Base-by-base conservation (phyloP, 164 flowering plant genomes). In the Stephania japonica region DNA sequence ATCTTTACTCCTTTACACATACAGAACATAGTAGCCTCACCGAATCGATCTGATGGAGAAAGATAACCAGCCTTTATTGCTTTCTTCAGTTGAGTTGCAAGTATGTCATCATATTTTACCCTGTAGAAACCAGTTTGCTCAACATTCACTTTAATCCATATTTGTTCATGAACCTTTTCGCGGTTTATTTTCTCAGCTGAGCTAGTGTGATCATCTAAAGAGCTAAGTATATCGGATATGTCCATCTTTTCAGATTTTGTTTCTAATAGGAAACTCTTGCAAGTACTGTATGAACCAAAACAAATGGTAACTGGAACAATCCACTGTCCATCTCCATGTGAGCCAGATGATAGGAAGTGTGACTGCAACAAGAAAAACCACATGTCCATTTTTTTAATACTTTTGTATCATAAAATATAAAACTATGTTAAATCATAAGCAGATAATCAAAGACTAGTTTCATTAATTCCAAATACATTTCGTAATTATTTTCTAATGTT, bases 231-330 rank as follows among this genome's bases (percentile, higher is more conserved):
- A 42, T 86, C 90, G 59, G 78, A 49, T 16, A 85, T 47, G 75
- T 87, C 87, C 76, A 84, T 32, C 71, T 81, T 67, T 71, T 81
- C 86, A 26, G 87, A 74, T 73, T 85, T 84, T 47, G 77, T 25
- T 73, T 84, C 78, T 75, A 96, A 80, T 12, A 93, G 81, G 74
- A 89, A 91, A 79, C 75, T 88, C 78, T 84, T 84, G 71, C 82
- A 82, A 72, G 70, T 78, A 76, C 89, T 84, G 82, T 93, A 88
- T 70, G 98, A 89, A 72, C 93, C 91, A 78, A 83, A 89, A 73
- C 88, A 91, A 66, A 92, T 78, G 67, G 97, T 91, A 61, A 96
- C 77, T 14, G 99, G 99, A 53, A 93, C 94, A 80, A 96, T 86
- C 99, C 99, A 96, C 70, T 89, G 88, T 64, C 97, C 97, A 62